A percentile compares a stretch with the other conserved stretches of the same genome.
These are phyloP conservation scores for Citrus mangshanensis DNA, from an alignment of 345 rosid genomes.

Conservation along the genomic window DNA sequence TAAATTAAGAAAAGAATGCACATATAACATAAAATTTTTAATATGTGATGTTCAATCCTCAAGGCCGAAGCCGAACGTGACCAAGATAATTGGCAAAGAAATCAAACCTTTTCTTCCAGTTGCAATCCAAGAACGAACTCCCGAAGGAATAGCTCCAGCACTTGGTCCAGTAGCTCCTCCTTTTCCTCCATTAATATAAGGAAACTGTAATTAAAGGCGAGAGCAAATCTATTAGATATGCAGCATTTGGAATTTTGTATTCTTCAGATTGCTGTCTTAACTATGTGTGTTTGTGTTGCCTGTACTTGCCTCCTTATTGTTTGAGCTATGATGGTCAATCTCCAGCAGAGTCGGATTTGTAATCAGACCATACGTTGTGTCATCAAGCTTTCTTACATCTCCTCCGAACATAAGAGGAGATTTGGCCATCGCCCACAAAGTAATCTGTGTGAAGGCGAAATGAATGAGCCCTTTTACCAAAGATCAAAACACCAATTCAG, in stretches of 20 bases:
- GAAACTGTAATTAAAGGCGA: constrained; percentile 39
- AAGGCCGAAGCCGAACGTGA: too few relatives aligned
- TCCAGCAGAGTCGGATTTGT: constrained; percentile 69
- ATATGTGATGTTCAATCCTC: too few relatives aligned
- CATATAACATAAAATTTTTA: not conserved
- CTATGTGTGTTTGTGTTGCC: not conserved
- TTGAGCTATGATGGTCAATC: constrained; percentile 59
- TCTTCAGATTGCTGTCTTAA: not conserved
- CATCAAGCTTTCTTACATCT: constrained; percentile 67
- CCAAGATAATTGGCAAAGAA: not conserved
- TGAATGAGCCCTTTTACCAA: not conserved
- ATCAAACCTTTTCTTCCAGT: constrained; percentile 64
- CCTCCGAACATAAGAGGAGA: constrained; percentile 95
- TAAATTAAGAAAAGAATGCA: too few relatives aligned
- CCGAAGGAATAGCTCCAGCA: constrained; percentile 16
- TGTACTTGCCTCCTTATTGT: constrained; percentile 60
- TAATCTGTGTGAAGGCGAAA: constrained; percentile 48
- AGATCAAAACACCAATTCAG: not conserved
- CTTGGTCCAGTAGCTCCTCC: constrained; percentile 6
- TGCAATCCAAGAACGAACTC: constrained; percentile 80
- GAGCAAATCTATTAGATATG: not conserved
- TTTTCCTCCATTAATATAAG: constrained; percentile 28
- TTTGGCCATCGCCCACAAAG: constrained; percentile 90
- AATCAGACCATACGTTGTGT: constrained; percentile 52
- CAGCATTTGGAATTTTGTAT: not conserved